Evolutionary conservation across 331 rosid species (phyloP).

Genomic region (Quercus phellos): DNA sequence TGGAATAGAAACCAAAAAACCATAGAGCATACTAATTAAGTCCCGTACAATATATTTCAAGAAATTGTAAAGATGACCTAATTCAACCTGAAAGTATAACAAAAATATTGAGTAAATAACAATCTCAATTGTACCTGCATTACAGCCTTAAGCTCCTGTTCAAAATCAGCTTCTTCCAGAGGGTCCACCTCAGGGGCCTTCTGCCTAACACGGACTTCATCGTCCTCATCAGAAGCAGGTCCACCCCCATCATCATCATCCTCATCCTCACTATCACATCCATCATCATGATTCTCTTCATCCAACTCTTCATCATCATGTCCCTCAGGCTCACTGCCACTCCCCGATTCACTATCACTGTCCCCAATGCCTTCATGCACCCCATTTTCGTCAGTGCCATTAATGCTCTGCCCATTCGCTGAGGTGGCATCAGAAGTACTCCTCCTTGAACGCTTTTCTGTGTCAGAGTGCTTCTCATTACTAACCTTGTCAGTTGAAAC

Average conservation of each 20-base stretch:
- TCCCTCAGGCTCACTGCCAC: constrained; percentile 72
- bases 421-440: constrained; percentile 29
- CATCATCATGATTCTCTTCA: constrained; percentile 77
- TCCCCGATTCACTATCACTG: constrained; percentile 81
- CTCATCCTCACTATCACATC: constrained; percentile 76
- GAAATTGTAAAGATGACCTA: constrained; percentile 3
- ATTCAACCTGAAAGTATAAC: not conserved
- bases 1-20: not conserved
- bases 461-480: constrained; percentile 66
- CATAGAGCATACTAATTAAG: not conserved
- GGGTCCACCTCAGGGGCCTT: constrained; percentile 82
- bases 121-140: constrained; percentile 59
- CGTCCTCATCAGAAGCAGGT: constrained; percentile 86
- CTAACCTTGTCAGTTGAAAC: constrained; percentile 59
- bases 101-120: constrained; percentile 1
- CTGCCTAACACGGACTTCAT: constrained; percentile 93
- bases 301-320: constrained; percentile 78
- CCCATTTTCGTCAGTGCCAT: constrained; percentile 66
- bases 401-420: constrained; percentile 54
- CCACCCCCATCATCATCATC: constrained; percentile 75
- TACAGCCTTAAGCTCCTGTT: constrained; percentile 90
- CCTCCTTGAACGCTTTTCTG: constrained; percentile 58
- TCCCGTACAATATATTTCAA: constrained; percentile 1
- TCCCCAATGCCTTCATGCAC: constrained; percentile 59
- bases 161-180: constrained; percentile 82